These are phyloP conservation scores for Trichoderma sp. DNA, from an alignment of 2,329 filamentous ascomycete genomes.

Conservation along the genomic window DNA sequence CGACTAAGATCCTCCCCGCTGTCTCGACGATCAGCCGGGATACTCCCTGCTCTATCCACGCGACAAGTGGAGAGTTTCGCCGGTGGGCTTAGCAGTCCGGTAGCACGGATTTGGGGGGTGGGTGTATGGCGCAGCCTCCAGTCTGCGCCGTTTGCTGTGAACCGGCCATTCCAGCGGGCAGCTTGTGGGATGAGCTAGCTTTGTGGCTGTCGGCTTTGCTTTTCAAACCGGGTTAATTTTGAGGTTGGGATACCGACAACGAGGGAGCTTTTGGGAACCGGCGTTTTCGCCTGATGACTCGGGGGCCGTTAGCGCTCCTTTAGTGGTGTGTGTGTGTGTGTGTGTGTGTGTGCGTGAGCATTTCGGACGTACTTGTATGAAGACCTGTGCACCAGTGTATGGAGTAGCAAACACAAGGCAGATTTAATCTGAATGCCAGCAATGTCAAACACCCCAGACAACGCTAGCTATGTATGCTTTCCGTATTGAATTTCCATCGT, in stretches of 20 bases:
- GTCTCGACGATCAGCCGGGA: constrained; percentile 27
- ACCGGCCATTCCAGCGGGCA: background rate
- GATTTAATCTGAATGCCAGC: background rate
- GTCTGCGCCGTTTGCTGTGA: background rate
- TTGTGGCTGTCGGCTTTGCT: constrained; percentile 4
- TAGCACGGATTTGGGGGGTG: constrained; percentile 4
- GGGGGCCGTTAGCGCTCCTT: background rate
- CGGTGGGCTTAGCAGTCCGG: background rate
- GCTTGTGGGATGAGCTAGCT: background rate
- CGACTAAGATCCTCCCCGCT: constrained; percentile 26
- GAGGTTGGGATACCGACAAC: background rate
- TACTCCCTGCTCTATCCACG: constrained; percentile 29
- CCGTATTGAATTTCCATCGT: background rate
- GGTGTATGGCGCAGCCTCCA: background rate
- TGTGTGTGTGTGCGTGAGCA: too few species aligned
- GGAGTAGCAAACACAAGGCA: background rate
- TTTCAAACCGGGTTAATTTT: constrained; percentile 4
- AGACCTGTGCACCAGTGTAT: background rate
- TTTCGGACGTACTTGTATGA: too few species aligned
- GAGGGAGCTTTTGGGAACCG: background rate
- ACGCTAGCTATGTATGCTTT: background rate
- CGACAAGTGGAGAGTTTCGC: constrained; percentile 27
- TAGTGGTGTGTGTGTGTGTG: background rate
- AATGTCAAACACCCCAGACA: background rate
- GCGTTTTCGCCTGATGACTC: background rate